Evolutionary conservation across 768 basidiomycete species (phyloP), one percentile per base, ranked within the genome.

Genomic region (Thelephora aurantiotincta): DNA sequence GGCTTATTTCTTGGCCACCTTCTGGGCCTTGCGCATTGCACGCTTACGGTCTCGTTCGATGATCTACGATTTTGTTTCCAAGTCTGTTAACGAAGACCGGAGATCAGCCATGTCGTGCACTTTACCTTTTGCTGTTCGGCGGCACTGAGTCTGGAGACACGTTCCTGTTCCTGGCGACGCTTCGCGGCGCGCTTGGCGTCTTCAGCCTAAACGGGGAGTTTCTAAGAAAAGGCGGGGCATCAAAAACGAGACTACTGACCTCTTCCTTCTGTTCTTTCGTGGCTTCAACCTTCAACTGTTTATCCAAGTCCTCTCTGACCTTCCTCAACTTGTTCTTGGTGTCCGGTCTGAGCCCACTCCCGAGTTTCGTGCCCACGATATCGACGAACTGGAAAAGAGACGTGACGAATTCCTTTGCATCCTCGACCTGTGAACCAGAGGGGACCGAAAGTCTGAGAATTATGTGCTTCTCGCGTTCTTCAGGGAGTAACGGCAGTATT

Each of bases 111-210:
- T 18, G 23, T 48, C 43, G 14, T 49, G 16, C 30, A 11, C 52
- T 58, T 43, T 45, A 80, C 84, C 77, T 90, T 91, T 68, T 80
- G 78, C 67, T 90, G 88, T 55, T 90, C 86, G 16, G 78, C 72
- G 26, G 86, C 71, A 56, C 80, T 82, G 48, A 91, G 72, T 57
- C 76, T 79, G 33, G 82, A 68, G 36, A 88, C 61, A 53, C 75
- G 71, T 50, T 86, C 88, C 53, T 88, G 73, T 60, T 86, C 83
- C 2, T 75, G 77, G 59, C 71, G 77, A 52, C 76, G 76, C 63
- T 85, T 88, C 33, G 78, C 82, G 5, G 77, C 74, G 47, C 77
- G 75, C 62, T 78, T 84, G 47, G 77, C 77, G 51, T 86, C 82
- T 47, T 69, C 74, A 11, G 69, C 72, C 66, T 66, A 48, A 20